phyloP scores from a whole-genome alignment of 345 rosid genomes.

The Ceriops decandra region DNA sequence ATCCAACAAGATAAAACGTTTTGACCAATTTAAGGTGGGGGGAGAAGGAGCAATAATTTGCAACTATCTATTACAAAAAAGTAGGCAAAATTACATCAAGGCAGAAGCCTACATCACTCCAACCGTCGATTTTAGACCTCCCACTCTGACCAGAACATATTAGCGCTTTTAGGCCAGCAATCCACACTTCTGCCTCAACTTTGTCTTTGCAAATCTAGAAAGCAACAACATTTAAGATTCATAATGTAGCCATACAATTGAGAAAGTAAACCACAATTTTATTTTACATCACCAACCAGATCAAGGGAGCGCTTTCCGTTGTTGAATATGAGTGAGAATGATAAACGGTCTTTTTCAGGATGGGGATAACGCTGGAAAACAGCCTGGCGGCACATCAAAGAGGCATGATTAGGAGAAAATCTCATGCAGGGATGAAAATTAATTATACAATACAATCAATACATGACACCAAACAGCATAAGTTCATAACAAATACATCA shows the following conservation, averaged over 20 bases:
- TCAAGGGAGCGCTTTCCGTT: conserved; percentile 88
- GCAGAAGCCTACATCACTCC: conserved; percentile 89
- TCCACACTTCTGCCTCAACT: conserved; percentile 96
- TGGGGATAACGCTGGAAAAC: conserved; percentile 78
- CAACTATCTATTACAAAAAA: conserved; percentile 1
- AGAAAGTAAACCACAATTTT: neutral
- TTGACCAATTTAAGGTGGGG: neutral
- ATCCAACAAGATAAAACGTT: neutral
- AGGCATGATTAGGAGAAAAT: conserved; percentile 13
- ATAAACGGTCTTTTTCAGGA: conserved; percentile 87
- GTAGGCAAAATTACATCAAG: conserved; percentile 56
- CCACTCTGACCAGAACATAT: conserved; percentile 81
- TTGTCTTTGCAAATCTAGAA: conserved; percentile 92
- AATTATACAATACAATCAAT: neutral
- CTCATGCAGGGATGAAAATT: conserved; percentile 1
- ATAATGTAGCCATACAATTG: conserved; percentile 14
- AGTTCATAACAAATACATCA: neutral
- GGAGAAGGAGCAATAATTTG: conserved; percentile 3
- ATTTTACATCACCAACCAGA: conserved; percentile 62
- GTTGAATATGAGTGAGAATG: conserved; percentile 84
- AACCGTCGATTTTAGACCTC: conserved; percentile 92
- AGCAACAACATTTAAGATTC: conserved; percentile 16
- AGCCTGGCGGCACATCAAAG: conserved; percentile 47
- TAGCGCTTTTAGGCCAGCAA: conserved; percentile 72
- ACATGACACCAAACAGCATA: conserved; percentile 4